Evolutionary conservation across 1,139 yeast species (phyloP), one percentile per base, ranked within the genome.

Genomic region (Pichia kudriavzevii): DNA sequence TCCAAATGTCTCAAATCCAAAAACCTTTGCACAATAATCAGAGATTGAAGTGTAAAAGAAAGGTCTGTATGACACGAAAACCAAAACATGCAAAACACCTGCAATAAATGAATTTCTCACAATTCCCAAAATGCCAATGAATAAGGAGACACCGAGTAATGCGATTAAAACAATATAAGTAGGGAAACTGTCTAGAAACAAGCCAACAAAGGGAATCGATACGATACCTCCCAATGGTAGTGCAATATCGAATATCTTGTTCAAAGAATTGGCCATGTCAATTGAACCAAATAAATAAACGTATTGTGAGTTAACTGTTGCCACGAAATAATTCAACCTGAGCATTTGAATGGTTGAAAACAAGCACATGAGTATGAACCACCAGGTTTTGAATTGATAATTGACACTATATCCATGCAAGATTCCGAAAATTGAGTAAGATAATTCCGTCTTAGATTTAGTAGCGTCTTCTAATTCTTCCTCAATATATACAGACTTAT

Each of bases 341-440:
- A 75, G 62, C 81, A 75, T 75, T 58, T 74, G 80, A 43, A 73
- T 69, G 9, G 78, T 72, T 26, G 79, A 69, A 55, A 72, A 74
- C 11, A 66, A 47, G 12, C 75, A 61, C 69, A 74, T 70, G 35
- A 73, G 58, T 15, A 64, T 30, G 45, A 75, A 75, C 79, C 80
- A 75, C 22, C 61, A 61, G 10, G 76, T 64, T 40, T 58, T 61
- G 48, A 74, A 62, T 55, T 75, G 81, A 36, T 67, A 69, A 9
- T 55, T 43, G 6, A 72, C 61, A 6, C 70, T 50, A 43, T 56
- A 61, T 2, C 76, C 79, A 48, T 75, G 79, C 53, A 73, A 59
- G 10, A 74, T 63, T 18, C 81, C 81, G 49, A 72, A 72, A n/a
- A 73, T 70, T 2, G 78, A 75, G 27, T 72, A 72, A 3, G 72